Conservation (phyloP, 1,139 yeast species). For the Scheffersomyces stambukii region DNA sequence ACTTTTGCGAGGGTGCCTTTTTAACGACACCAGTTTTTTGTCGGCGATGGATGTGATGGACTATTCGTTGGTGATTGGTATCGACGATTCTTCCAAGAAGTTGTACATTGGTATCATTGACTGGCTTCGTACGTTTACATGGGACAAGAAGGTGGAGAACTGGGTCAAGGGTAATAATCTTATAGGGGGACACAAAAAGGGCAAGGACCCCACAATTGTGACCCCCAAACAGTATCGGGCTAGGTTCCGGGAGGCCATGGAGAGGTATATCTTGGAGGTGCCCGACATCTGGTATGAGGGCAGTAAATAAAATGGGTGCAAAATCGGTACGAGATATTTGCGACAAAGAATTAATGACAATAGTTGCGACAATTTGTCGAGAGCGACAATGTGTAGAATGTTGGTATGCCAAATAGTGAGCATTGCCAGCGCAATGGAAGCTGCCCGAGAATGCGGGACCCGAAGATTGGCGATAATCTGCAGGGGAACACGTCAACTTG, state of each 20-base stretch:
- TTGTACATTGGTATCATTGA: conserved; percentile 93
- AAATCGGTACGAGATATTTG: too few relatives aligned
- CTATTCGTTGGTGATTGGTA: conserved; percentile 90
- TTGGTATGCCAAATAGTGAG: too few relatives aligned
- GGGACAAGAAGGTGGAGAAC: conserved; percentile 98
- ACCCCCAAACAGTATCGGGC: conserved; percentile 94
- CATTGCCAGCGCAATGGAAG: too few relatives aligned
- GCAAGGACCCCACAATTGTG: conserved; percentile 93
- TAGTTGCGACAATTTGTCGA: too few relatives aligned
- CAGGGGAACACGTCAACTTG: too few relatives aligned
- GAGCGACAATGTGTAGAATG: too few relatives aligned
- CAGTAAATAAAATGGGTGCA: conserved; percentile 4
- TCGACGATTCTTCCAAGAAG: conserved; percentile 57
- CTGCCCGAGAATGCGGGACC: too few relatives aligned
- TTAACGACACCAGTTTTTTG: conserved; percentile 90
- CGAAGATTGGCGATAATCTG: too few relatives aligned
- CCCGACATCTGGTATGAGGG: conserved; percentile 81
- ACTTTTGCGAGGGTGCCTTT: conserved; percentile 77
- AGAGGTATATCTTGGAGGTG: conserved; percentile 86
- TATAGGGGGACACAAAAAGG: conserved; percentile 73
- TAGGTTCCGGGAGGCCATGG: conserved; percentile 97
- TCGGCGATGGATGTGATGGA: conserved; percentile 99
- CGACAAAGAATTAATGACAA: too few relatives aligned
- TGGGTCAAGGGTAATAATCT: conserved; percentile 95
- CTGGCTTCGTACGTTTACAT: conserved; percentile 91